Evolutionary conservation across 192 early-diverging fungal species (phyloP), one percentile per base, ranked within the genome.

Genomic region (Chytriomyces confervae): DNA sequence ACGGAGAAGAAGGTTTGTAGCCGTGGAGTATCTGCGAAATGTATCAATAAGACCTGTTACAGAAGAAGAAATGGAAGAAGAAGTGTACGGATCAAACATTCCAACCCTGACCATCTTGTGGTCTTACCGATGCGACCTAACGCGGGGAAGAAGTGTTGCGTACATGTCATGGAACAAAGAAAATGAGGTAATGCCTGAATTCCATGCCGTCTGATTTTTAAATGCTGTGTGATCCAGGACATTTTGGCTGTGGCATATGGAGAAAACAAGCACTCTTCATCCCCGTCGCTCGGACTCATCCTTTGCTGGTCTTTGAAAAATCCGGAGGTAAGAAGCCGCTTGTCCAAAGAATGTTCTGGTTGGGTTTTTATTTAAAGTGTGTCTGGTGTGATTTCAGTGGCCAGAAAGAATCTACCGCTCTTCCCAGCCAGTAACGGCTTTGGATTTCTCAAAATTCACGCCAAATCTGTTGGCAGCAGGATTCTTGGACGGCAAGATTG

Each of bases 221-320:
- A 23, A 11, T 46, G 11, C 20, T 64, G 44, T 36, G 0, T 48
- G 57, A 66, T 20, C 62, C 29, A 86, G 84, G 89, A 90, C 62
- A 88, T 90, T 20, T 64, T 90, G 24, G 88, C 87, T 0, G 85
- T 90, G 16, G 84, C 86, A 7, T 90, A 90, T 66, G 82, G 86
- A n/a, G 86, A 87, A 47, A 75, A 69, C 10, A 79, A 84, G 77
- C 68, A 75, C 10, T 57, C 71, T 11, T 62, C 78, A 46, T 76
- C 75, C 6, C 72, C 77, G 5, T 62, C 70, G 6, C 62, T 82
- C 13, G 89, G 89, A 0, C 69, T 90, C 23, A 76, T 90, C 27
- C 67, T 87, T 13, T 88, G 86, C 66, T 90, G 89, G 89, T 85
- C 82, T 8, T 53, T 83, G 11, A 89, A 89, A 48, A 90, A 90